Evolutionary conservation across 148 eudicot species (phyloP), one percentile per base, ranked within the genome.

Genomic region (Fagopyrum esculentum): DNA sequence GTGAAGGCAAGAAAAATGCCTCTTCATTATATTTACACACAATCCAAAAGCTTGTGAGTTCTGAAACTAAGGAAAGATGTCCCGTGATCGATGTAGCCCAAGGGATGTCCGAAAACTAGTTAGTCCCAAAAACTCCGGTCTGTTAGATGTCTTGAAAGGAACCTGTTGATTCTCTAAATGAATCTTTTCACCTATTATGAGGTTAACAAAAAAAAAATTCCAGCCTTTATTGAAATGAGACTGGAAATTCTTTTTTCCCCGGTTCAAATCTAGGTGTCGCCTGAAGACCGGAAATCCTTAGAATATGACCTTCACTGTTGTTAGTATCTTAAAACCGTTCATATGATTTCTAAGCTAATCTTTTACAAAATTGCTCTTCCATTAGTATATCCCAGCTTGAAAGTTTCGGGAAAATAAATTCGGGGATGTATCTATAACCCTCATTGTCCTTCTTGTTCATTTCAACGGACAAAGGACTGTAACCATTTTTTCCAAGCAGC

Each of bases 401-500:
- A 35, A 22, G 26, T 22, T 22, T 22, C 26, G 22, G 64, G 30
- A 59, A 40, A 40, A 11, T 64, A 61, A 61, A 61, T 13, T 30
- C 43, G 26, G 44, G 40, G 12, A 61, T 61, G 68, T 30, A 63
- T 26, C 69, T 6, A 43, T 8, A 72, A 90, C 59, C 86, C 81
- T 17, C 85, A 90, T 79, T 83, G 76, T 60, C 84, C 85, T 73
- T 85, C 82, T 78, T 84, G 76, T 84, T 89, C 88, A 78, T 90
- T 82, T 44, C 81, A 64, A 35, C 74, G 73, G 74, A 76, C 72
- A 64, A 86, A 63, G 40, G 89, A 79, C 55, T 73, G 75, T 45
- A 94, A 82, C 96, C 96, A 91, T 72, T 87, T 85, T 74, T 94
- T 94, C 98, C 98, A 94, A 5, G 90, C 79, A 48, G 97, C 98